Conservation (phyloP, 768 basidiomycete genomes). For the Daedalea quercina region DNA sequence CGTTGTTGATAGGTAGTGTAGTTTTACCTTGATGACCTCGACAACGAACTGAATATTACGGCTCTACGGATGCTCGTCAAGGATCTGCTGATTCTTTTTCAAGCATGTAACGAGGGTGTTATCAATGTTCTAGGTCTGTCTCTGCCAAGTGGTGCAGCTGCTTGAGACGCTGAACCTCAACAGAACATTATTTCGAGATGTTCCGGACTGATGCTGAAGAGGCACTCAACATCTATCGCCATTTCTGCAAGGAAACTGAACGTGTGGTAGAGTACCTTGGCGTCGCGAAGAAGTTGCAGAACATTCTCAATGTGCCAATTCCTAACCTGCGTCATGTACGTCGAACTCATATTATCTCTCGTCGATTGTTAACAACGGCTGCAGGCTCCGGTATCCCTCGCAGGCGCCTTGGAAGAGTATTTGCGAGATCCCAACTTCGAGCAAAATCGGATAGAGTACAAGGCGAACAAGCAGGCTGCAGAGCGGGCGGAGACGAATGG, state of each 20-base stretch:
- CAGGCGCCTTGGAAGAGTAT: constrained; percentile 90
- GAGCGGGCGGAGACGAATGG: constrained; percentile 34
- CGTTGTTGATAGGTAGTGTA: constrained; percentile 22
- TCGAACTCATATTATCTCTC: constrained; percentile 6
- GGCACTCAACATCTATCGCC: constrained; percentile 82
- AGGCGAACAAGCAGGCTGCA: constrained; percentile 62
- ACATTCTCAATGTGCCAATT: constrained; percentile 87
- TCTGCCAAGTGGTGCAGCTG: constrained; percentile 19
- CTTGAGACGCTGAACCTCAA: constrained; percentile 22
- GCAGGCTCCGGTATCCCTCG: constrained; percentile 93
- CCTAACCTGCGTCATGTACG: constrained; percentile 88
- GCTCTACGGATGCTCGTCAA: constrained; percentile 93
- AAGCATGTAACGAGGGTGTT: constrained; percentile 94
- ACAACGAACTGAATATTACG: constrained; percentile 85
- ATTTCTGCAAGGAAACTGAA: constrained; percentile 93
- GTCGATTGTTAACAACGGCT: neutral
- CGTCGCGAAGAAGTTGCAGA: constrained; percentile 89
- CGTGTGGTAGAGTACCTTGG: constrained; percentile 87
- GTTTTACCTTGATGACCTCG: constrained; percentile 92
- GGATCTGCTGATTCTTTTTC: constrained; percentile 91
- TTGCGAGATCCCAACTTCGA: constrained; percentile 96
- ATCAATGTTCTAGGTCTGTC: constrained; percentile 68
- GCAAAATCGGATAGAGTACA: constrained; percentile 90
- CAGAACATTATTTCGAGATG: constrained; percentile 98
- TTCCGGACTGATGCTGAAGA: constrained; percentile 85